Conservation (phyloP, 805 yeast genomes). For the Jamesozyma rosinii region DNA sequence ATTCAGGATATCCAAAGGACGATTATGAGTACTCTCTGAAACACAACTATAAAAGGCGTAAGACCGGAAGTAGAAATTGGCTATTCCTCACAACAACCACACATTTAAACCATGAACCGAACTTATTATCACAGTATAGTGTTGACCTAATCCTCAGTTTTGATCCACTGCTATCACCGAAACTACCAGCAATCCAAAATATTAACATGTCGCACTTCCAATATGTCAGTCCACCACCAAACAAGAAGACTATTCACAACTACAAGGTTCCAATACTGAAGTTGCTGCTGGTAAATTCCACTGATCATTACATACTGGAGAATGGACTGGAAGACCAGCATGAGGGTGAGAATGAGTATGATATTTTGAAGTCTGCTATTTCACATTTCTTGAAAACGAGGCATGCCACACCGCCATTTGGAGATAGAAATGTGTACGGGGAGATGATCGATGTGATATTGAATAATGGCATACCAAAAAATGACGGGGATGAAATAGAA, state of each 20-base stretch:
- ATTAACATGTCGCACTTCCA: slow-evolving; percentile 12
- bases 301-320: slow-evolving; percentile 34
- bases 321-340: slow-evolving; percentile 9
- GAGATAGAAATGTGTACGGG: slow-evolving; percentile 1
- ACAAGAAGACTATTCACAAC: slow-evolving; percentile 9
- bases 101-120: slow-evolving; percentile 32
- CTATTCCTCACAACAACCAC: slow-evolving; percentile 40
- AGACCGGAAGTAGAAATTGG: slow-evolving; percentile 21
- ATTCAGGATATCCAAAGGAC: slow-evolving; percentile 19
- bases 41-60: slow-evolving; percentile 6
- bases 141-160: slow-evolving; percentile 41
- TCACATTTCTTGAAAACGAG: slow-evolving; percentile 19
- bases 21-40: slow-evolving; percentile 22
- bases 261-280: slow-evolving; percentile 37
- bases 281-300: slow-evolving; percentile 37
- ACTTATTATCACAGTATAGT: slow-evolving; percentile 27
- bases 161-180: slow-evolving; percentile 35
- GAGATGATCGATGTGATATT: background rate
- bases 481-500: background rate
- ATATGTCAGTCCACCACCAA: background rate
- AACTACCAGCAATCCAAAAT: slow-evolving; percentile 25
- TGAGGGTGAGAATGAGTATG: slow-evolving; percentile 12
- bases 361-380: slow-evolving; percentile 24
- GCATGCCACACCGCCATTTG: background rate
- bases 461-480: background rate